phyloP scores from a whole-genome alignment of 176 grass and related monocot genomes.

The Aegilops sharonensis region DNA sequence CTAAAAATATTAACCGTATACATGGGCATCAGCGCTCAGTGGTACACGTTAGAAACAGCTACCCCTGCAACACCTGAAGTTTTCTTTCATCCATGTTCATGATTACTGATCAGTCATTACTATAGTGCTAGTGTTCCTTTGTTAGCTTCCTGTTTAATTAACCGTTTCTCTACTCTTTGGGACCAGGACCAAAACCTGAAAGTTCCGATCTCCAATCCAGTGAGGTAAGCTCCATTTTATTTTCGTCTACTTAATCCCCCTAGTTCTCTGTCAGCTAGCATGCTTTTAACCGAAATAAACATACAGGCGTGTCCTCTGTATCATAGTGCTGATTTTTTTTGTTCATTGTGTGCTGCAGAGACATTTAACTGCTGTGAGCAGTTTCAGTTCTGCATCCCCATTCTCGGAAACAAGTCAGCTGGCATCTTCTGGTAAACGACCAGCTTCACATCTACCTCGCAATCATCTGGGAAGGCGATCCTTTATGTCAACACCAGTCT shows the following conservation, averaged over 20 bases:
- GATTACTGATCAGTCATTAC: not conserved
- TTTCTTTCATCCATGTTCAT: not conserved
- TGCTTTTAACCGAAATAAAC: conserved; percentile 3
- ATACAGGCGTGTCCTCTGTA: not conserved
- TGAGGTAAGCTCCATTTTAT: conserved; percentile 55
- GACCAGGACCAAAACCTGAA: conserved; percentile 73
- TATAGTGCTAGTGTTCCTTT: conserved; percentile 1
- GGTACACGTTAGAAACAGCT: not conserved
- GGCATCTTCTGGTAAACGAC: conserved; percentile 71
- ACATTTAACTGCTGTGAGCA: conserved; percentile 60
- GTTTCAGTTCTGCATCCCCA: conserved; percentile 79
- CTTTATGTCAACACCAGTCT: conserved; percentile 96
- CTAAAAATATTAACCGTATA: not conserved
- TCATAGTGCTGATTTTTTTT: not conserved
- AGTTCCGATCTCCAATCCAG: conserved; percentile 57
- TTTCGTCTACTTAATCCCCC: not conserved
- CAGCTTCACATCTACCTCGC: conserved; percentile 49
- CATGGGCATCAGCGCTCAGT: not conserved
- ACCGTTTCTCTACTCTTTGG: conserved; percentile 37
- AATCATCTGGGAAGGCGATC: conserved; percentile 71
- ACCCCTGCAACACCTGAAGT: not conserved
- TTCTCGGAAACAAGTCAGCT: conserved; percentile 72
- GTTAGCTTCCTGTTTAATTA: conserved; percentile 19
- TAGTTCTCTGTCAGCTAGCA: not conserved
- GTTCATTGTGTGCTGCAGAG: conserved; percentile 60